Base-by-base conservation (phyloP, 148 eudicot species). In the Camellia sinensis region DNA sequence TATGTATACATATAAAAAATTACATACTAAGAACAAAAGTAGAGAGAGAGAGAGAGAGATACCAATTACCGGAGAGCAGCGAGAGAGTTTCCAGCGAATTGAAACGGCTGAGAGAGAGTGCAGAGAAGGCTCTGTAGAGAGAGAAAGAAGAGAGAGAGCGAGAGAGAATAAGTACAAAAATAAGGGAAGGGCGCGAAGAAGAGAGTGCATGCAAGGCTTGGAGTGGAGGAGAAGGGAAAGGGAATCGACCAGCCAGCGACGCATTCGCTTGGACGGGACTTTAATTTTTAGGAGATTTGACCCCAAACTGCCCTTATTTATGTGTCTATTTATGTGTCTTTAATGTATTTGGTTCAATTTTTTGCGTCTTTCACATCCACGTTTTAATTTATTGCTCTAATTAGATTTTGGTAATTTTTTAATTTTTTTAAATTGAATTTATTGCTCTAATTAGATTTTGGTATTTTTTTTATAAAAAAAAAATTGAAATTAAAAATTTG, bases 121-220 rank as follows among this genome's bases (percentile, higher is more conserved):
- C 40, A 74, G n/a, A 19, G 48, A 44, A 6, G 37, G 52, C 52
- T 43, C 44, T 69, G 12, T 71, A 43, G 60, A 62, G 52, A 72
- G 70, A 71, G 77, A 63, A 62, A 80, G 52, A 48, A 48, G 52
- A 48, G 12, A 44, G 4, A 50, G 22, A 14, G 11, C 7, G 69
- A 59, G 21, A 45, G 62, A 61, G 19, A 46, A 19, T 67, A 3
- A 9, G 71, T 12, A 13, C 15, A 37, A 67, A 29, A 67, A 67
- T 67, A 67, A 41, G 71, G 41, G 46, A 43, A 37, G 73, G 73
- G 73, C 73, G 73, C 73, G 73, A 69, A 69, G 41, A 1, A 65
- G 9, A 69, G n/a, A 52, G 44, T 69, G 52, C 73, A 69, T 14
- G 48, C 13, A 18, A 41, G 8, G 7, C 12, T 11, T 10, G 61